Percentiles rank a stretch among this genome's conserved stretches.
These are phyloP conservation scores for Malus hybrid DNA, from an alignment of 331 rosid genomes.

Conservation along the genomic window DNA sequence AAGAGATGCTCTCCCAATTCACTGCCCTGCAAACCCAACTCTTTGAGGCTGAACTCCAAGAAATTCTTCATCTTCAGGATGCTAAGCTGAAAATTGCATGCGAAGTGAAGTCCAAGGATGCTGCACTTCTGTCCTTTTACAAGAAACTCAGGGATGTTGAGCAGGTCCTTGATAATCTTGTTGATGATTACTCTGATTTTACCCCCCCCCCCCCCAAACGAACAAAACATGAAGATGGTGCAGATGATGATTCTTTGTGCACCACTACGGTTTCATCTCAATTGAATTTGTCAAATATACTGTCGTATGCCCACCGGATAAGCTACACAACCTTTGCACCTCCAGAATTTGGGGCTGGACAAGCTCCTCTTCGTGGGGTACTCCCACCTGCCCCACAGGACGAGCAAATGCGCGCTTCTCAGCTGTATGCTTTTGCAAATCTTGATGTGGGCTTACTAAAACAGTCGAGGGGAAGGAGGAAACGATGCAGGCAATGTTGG, in stretches of 20 bases:
- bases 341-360: slow-evolving; percentile 88
- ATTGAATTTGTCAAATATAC: slow-evolving; percentile 56
- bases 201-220: slow-evolving; percentile 36
- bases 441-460: slow-evolving; percentile 86
- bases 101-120: slow-evolving; percentile 53
- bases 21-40: slow-evolving; percentile 67
- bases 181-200: slow-evolving; percentile 76
- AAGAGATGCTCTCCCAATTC: slow-evolving; percentile 64
- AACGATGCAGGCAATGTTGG: slow-evolving; percentile 56
- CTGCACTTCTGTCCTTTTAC: slow-evolving; percentile 55
- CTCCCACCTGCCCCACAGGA: slow-evolving; percentile 96
- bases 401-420: slow-evolving; percentile 94
- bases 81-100: slow-evolving; percentile 60
- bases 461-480: slow-evolving; percentile 49
- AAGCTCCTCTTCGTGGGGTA: slow-evolving; percentile 74
- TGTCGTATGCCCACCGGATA: slow-evolving; percentile 76
- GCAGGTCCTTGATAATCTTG: slow-evolving; percentile 72
- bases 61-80: slow-evolving; percentile 81
- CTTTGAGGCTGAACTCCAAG: slow-evolving; percentile 84
- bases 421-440: slow-evolving; percentile 69
- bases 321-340: slow-evolving; percentile 97
- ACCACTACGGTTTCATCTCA: slow-evolving; percentile 58
- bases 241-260: slow-evolving; percentile 31
- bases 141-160: slow-evolving; percentile 80
- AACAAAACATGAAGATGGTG: slow-evolving; percentile 25